Base-by-base conservation (phyloP, 805 yeast genomes). In the Candida maesae region DNA sequence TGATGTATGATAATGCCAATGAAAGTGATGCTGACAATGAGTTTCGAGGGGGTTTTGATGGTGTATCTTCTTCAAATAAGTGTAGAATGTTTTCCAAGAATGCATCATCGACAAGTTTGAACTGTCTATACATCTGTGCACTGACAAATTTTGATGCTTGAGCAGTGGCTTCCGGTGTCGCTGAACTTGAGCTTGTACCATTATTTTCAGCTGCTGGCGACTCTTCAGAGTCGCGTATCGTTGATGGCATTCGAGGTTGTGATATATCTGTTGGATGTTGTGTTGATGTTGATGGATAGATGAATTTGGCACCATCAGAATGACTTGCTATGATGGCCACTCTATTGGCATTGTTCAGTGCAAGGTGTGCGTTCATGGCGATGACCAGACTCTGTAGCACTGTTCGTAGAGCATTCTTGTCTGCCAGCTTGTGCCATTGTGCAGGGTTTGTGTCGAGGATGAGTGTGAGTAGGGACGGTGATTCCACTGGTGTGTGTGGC, bases 291-390 rank as follows among this genome's bases (percentile, higher is more conserved):
- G 41, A 47, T 1, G 98, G 98, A 55, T 80, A 87, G 17, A 91
- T 57, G 50, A 84, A 76, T 49, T 68, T 66, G 0, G 95, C 79
- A 0, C 91, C 87, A 12, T 66, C 63, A 2, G 87, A 75, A 49
- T 87, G 84, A 16, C 87, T 81, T 1, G 87, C 84, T 29, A 90
- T 75, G 13, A 91, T 76, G 2, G 93, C 84, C 9, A 91, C 95
- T 55, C 77, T 77, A 60, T 93, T 93, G 27, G 89, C 78, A 51
- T 84, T 85, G 61, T 86, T 86, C 37, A 87, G 70, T 0, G 98
- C 81, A 35, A 93, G 60, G 60, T 93, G 99, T 2, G 95, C 89
- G 60, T 93, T 93, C 38, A 90, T 60, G 54, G 84, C 80, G 18
- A 93, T 88, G 24, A 88, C 62, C 8, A 90, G 56, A 2, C 90